Conservation (phyloP, 1,139 yeast species). For the Magnusiomyces starmeri region DNA sequence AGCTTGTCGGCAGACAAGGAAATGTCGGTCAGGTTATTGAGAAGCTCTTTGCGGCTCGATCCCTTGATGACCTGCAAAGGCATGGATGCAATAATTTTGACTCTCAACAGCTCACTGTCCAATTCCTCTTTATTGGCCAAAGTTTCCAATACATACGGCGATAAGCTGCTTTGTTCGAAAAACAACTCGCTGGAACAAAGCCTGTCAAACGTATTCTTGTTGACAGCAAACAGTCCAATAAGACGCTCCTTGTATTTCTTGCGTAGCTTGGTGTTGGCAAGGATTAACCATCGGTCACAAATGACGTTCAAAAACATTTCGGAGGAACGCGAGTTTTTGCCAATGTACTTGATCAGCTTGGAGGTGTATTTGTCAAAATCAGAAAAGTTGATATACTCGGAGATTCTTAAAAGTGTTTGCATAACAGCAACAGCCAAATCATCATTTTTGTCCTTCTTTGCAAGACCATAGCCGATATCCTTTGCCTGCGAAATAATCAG, state of each 20-base stretch:
- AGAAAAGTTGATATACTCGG: conserved; percentile 20
- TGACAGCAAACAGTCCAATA: conserved; percentile 17
- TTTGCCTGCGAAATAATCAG: conserved; percentile 15
- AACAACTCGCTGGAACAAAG: conserved; percentile 20
- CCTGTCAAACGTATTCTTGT: conserved; percentile 14
- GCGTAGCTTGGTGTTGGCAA: conserved; percentile 20
- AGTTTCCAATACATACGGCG: conserved; percentile 9
- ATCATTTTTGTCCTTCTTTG: conserved; percentile 11
- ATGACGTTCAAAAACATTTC: conserved; percentile 17
- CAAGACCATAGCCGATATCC: conserved; percentile 11
- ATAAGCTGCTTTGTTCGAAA: conserved; percentile 21
- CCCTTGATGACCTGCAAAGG: conserved; percentile 14
- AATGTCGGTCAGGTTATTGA: conserved; percentile 5
- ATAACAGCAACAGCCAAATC: conserved; percentile 16
- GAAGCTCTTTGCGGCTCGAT: conserved; percentile 10
- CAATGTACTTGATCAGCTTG: conserved; percentile 17
- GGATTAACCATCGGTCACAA: conserved; percentile 25
- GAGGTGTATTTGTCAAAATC: conserved; percentile 18
- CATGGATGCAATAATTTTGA: conserved; percentile 7
- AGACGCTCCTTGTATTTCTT: conserved; percentile 17
- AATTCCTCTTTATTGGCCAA: conserved; percentile 4
- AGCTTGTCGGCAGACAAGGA: background rate
- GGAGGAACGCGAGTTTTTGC: conserved; percentile 13
- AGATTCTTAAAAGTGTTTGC: conserved; percentile 21
- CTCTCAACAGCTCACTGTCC: conserved; percentile 10